Evolutionary conservation across 805 yeast species (phyloP), one percentile per base, ranked within the genome.

Genomic region (Metschnikowia baotianmanensis): DNA sequence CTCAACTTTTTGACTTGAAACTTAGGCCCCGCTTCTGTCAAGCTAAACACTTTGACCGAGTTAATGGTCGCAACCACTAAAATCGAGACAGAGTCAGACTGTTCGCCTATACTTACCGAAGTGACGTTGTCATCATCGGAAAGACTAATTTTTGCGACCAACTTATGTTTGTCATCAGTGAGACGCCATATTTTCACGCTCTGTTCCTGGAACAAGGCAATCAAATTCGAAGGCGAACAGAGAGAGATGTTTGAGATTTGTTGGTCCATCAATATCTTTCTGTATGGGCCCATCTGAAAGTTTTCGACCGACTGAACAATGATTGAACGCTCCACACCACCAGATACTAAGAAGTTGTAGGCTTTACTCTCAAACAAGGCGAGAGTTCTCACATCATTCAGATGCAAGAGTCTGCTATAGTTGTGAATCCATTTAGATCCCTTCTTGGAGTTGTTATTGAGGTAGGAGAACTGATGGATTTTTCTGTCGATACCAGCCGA

Each of bases 401-500:
- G 78, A 61, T 93, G 98, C 46, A 89, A 71, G 39, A 91, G 71
- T 56, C 96, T 75, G 61, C 82, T 86, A 39, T 81, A 76, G 47
- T 80, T 74, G 53, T 79, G 82, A 13, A 84, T 77, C 98, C 98
- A 91, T 56, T 80, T 80, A 29, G 65, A 47, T 6, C 46, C 44
- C 25, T 59, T 58, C 15, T 53, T 43, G 13, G 49, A 46, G 33
- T 56, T 58, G 37, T 47, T 50, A 17, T 53, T 55, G 41, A 83
- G 69, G 38, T 74, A 62, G 45, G 73, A 70, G 61, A 83, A 86
- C 55, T 82, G 84, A 57, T 79, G 85, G 35, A 93, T 87, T 57
- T 89, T 89, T 54, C 97, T 76, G 61, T 93, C 99, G 34, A 93
- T 89, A 53, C 99, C 97, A 5, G 93, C 95, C 29, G 91, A 77